Evolutionary conservation across 2,329 filamentous ascomycete species (phyloP).

Genomic region (Fusarium mangiferae): DNA sequence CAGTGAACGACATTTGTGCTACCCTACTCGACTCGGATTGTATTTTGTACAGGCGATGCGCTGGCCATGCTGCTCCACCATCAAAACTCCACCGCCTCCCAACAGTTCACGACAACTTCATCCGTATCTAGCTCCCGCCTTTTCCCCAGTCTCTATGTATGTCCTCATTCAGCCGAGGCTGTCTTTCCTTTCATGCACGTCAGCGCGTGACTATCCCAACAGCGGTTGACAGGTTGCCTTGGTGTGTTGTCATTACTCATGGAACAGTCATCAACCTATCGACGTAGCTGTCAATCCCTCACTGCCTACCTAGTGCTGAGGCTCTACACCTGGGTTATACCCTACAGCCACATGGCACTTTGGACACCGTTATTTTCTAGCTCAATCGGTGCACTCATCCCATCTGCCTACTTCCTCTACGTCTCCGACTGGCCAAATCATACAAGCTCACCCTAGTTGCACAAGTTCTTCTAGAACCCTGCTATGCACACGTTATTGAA

Average conservation of each 20-base stretch:
- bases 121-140: constrained; percentile 12
- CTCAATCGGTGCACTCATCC: constrained; percentile 3
- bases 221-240: constrained; percentile 22
- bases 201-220: constrained; percentile 30
- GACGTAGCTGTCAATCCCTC: constrained; percentile 2
- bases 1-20: constrained; percentile 25
- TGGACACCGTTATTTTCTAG: background rate
- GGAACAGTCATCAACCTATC: background rate
- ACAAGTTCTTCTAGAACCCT: constrained; percentile 37
- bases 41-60: constrained; percentile 37
- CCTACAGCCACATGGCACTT: background rate
- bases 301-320: background rate
- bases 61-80: constrained; percentile 40
- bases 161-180: constrained; percentile 31
- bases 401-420: background rate
- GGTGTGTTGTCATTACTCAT: constrained; percentile 16
- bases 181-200: constrained; percentile 41
- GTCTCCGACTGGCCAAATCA: constrained; percentile 25
- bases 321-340: background rate
- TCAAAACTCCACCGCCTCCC: constrained; percentile 33
- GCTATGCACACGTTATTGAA: constrained; percentile 4
- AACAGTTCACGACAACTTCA: constrained; percentile 40
- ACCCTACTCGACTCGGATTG: constrained; percentile 13
- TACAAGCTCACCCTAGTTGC: constrained; percentile 8
- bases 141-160: constrained; percentile 25